Percentiles rank a stretch among this genome's conserved stretches.
Conservation (phyloP, 2,329 filamentous ascomycete genomes). For the Aspergillus pseudotamarii region DNA sequence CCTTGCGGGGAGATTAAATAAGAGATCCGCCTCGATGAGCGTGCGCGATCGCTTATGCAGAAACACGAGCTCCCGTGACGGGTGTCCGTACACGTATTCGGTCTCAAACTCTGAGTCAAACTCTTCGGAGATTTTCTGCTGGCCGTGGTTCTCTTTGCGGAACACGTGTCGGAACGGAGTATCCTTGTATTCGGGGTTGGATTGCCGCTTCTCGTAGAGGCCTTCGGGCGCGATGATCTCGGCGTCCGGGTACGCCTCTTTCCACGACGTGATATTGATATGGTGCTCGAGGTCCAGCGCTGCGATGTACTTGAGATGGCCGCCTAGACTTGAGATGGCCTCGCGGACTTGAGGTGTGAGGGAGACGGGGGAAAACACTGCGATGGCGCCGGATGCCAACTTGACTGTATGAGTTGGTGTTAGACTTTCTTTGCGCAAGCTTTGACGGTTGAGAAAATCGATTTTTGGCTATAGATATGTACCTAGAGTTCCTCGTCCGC, state of each 20-base stretch:
- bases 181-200: constrained; percentile 57
- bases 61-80: constrained; percentile 87
- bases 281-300: constrained; percentile 93
- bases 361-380: constrained; percentile 89
- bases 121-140: constrained; percentile 65
- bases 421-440: not conserved
- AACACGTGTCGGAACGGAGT: constrained; percentile 71
- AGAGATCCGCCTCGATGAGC: constrained; percentile 83
- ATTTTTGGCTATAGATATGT: constrained; percentile 30
- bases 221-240: constrained; percentile 81
- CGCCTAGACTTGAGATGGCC: constrained; percentile 63
- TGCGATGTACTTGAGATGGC: constrained; percentile 78
- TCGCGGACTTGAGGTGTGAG: constrained; percentile 75
- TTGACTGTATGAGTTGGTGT: constrained; percentile 60
- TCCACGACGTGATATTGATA: constrained; percentile 88
- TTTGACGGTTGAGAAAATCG: not conserved
- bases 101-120: constrained; percentile 86
- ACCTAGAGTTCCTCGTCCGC: constrained; percentile 85
- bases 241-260: constrained; percentile 74
- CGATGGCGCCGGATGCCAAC: constrained; percentile 74
- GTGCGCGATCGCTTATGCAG: constrained; percentile 76
- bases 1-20: constrained; percentile 86
- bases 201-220: constrained; percentile 77
- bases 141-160: constrained; percentile 55
- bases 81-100: constrained; percentile 79